These are phyloP conservation scores for Solanum tarapatanum DNA, from an alignment of 257 asterid species.

Conservation along the genomic window DNA sequence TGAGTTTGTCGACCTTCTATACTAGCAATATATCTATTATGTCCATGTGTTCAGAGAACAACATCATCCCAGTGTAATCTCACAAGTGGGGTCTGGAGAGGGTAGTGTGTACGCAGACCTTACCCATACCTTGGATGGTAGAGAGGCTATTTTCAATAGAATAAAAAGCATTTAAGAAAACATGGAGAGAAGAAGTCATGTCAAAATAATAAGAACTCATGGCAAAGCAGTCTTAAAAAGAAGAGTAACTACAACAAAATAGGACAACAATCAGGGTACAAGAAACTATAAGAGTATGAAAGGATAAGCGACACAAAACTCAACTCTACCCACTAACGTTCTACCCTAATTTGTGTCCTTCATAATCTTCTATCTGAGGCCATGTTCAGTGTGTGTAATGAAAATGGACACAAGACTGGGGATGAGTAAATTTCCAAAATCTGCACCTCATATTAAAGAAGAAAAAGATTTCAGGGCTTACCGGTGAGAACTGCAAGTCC, in stretches of 20 bases:
- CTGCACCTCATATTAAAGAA: background rate
- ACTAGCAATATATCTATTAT: background rate
- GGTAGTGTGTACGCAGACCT: background rate
- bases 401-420: background rate
- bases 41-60: background rate
- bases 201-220: background rate
- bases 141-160: background rate
- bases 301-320: background rate
- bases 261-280: background rate
- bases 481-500: slow-evolving; percentile 21
- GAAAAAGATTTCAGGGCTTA: background rate
- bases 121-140: background rate
- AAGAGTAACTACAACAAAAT: background rate
- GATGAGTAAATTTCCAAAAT: background rate
- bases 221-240: background rate
- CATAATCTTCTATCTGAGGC: background rate
- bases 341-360: background rate
- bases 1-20: background rate
- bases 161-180: background rate
- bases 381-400: background rate
- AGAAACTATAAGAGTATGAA: background rate
- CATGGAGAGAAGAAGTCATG: background rate
- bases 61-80: background rate
- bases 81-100: background rate
- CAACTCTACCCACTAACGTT: background rate